Evolutionary conservation across 495 filamentous ascomycete species (phyloP), one percentile per base, ranked within the genome.

Genomic region (Annulohypoxylon moriforme): DNA sequence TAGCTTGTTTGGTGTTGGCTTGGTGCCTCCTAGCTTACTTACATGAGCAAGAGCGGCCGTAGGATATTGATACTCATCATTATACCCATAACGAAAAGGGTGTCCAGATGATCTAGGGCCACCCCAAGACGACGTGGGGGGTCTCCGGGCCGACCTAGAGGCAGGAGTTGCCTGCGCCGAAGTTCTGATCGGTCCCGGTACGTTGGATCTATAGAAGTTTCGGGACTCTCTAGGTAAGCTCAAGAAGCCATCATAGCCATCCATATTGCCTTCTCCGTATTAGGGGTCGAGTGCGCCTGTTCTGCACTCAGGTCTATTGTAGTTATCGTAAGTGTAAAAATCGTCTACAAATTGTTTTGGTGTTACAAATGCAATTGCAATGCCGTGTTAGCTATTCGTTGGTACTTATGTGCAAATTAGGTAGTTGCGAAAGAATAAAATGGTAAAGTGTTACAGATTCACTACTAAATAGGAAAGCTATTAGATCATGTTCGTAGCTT

Each of bases 401-500:
- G 58, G 18, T 50, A n/a, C n/a, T 31, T 40, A 20, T 36, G 13
- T 29, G n/a, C 38, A 25, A 46, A 38, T 4, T 31, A 34, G 57
- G 8, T 31, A 59, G 18, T 60, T 24, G 14, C n/a, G n/a, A n/a
- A 56, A 27, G 18, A 29, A 1, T 10, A 34, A 34, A 11, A 53
- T 53, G 6, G 9, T 14, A 47, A 60, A 16, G 38, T 18, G 27
- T 1, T 34, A 64, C 11, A 56, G 13, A 34, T 59, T 62, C 33
- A 65, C 55, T n/a, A 68, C 18, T 46, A 25, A 44, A 59, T 46
- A 63, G 38, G 11, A 64, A 60, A n/a, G 13, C 1, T 13, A 31
- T 53, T 27, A n/a, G 34, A 22, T 27, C 14, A 24, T 53, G 13
- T 20, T 55, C 56, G 22, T 8, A 46, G 29, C 3, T 53, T 61